Evolutionary conservation across 176 grass and related monocot genomes (phyloP).

Genomic region (Thalia dealbata): DNA sequence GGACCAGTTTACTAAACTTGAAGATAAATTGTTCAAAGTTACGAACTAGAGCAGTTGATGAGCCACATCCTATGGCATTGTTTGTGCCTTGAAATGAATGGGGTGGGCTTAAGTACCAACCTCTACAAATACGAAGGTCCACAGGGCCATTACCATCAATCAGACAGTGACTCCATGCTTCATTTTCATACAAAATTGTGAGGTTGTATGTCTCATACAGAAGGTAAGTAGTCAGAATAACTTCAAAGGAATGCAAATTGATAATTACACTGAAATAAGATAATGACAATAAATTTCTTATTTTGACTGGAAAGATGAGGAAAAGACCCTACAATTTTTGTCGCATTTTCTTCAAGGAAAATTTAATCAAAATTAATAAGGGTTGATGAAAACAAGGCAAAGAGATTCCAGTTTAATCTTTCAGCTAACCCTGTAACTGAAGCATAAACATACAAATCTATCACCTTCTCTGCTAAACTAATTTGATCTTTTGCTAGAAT

Average conservation of each 20-base stretch:
- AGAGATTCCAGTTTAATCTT: not conserved
- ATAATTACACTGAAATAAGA: too few relatives aligned
- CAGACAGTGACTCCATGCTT: too few relatives aligned
- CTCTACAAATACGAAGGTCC: too few relatives aligned
- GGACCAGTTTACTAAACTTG: too few relatives aligned
- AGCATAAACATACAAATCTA: not conserved
- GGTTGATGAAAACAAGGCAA: not conserved
- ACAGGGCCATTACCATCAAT: too few relatives aligned
- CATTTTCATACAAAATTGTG: too few relatives aligned
- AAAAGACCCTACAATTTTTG: not conserved
- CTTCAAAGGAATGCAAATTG: not conserved
- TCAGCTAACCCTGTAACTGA: not conserved
- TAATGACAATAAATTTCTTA: not conserved
- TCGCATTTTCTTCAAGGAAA: not conserved
- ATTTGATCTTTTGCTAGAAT: not conserved
- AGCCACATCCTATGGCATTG: too few relatives aligned
- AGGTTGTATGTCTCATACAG: not conserved
- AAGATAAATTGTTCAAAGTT: too few relatives aligned
- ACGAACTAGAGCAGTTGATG: too few relatives aligned
- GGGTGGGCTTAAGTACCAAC: too few relatives aligned
- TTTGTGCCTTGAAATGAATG: too few relatives aligned
- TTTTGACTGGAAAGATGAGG: not conserved
- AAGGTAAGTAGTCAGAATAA: not conserved
- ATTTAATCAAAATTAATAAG: too few relatives aligned
- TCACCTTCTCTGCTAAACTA: not conserved